These are phyloP conservation scores for Plasmodium berghei DNA, from an alignment of 169 alveolate species.

Conservation along the genomic window DNA sequence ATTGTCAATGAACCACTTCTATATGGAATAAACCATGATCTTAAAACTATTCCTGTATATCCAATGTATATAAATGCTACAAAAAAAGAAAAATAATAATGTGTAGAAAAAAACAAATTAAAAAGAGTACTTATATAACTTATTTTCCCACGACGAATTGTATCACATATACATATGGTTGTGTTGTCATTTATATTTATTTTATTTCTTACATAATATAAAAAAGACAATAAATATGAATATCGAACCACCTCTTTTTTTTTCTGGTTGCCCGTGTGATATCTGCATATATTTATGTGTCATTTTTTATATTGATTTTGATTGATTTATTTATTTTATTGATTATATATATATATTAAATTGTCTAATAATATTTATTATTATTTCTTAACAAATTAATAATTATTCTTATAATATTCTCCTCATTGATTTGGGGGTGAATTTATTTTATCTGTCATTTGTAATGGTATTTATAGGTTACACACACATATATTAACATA, in stretches of 20 bases:
- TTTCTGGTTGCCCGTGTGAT: slow-evolving; percentile 56
- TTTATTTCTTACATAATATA: slow-evolving; percentile 29
- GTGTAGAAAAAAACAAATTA: neutral
- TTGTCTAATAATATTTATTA: slow-evolving; percentile 6
- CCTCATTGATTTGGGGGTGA: slow-evolving; percentile 27
- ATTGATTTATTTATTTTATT: slow-evolving; percentile 2
- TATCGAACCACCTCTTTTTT: slow-evolving; percentile 46
- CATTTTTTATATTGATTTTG: slow-evolving; percentile 29
- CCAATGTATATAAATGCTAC: slow-evolving; percentile 64
- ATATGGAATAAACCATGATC: slow-evolving; percentile 73
- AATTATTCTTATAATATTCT: slow-evolving; percentile 24
- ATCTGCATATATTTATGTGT: slow-evolving; percentile 66
- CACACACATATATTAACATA: neutral
- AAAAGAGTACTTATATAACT: neutral
- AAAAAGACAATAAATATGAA: slow-evolving; percentile 68
- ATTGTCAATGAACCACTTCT: slow-evolving; percentile 69
- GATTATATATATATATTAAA: slow-evolving; percentile 8
- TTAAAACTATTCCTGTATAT: slow-evolving; percentile 51
- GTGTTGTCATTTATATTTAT: neutral
- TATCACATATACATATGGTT: neutral
- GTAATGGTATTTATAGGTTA: neutral
- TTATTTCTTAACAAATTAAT: slow-evolving; percentile 8
- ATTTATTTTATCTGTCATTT: slow-evolving; percentile 30
- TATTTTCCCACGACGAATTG: neutral
- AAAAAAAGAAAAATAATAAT: neutral